Evolutionary conservation across 257 asterid genomes (phyloP).

Genomic region (Fraxinus excelsior): DNA sequence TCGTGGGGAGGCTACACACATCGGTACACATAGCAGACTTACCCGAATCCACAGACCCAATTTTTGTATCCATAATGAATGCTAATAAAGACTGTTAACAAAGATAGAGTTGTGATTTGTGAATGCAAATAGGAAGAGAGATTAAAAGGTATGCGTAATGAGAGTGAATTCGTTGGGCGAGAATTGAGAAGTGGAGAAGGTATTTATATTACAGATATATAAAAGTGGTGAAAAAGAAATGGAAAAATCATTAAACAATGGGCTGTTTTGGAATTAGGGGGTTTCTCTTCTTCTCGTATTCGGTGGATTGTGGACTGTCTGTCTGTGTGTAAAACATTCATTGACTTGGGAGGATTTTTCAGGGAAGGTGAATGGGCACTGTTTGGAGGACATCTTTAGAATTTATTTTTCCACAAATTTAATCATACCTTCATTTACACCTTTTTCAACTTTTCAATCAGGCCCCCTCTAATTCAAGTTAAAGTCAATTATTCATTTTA

Average conservation of each 20-base stretch:
- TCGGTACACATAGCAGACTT: not conserved
- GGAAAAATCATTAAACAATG: not conserved
- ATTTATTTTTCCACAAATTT: too few species aligned
- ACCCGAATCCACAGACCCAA: not conserved
- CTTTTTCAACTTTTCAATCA: too few species aligned
- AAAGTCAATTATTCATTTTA: too few species aligned
- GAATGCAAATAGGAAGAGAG: not conserved
- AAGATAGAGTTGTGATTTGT: not conserved
- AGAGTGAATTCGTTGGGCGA: not conserved
- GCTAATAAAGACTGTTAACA: not conserved
- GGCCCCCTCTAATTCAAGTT: too few species aligned
- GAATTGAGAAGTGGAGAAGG: not conserved
- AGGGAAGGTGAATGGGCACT: too few species aligned
- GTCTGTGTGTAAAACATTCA: not conserved
- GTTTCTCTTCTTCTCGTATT: not conserved
- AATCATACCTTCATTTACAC: too few species aligned
- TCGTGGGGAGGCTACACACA: not conserved
- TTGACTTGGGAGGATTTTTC: not conserved
- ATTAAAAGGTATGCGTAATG: not conserved
- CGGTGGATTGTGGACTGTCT: not conserved
- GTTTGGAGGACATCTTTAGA: too few species aligned
- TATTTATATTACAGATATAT: too few species aligned
- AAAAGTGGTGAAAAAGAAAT: not conserved
- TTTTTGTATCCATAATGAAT: not conserved
- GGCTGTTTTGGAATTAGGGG: too few species aligned